phyloP scores from a whole-genome alignment of 495 filamentous ascomycete species.

The Hypoxylon trugodes region DNA sequence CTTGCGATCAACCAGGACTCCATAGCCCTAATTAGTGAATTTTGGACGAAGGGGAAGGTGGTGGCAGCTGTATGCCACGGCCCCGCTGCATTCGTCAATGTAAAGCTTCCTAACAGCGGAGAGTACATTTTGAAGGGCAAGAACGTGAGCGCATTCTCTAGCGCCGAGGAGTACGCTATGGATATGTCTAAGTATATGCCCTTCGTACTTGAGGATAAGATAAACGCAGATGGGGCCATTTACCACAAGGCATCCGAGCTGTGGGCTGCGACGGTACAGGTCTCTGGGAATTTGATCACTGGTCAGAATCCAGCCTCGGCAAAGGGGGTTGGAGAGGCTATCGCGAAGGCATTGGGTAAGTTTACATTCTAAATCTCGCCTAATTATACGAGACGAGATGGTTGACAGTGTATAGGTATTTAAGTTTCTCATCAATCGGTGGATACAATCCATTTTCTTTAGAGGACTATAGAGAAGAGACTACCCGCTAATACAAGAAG shows the following conservation, averaged over 20 bases:
- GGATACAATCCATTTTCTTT: too few relatives aligned
- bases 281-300: conserved; percentile 63
- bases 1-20: conserved; percentile 55
- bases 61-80: conserved; percentile 68
- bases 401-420: too few relatives aligned
- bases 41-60: conserved; percentile 62
- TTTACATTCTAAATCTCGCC: too few relatives aligned
- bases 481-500: too few relatives aligned
- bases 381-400: too few relatives aligned
- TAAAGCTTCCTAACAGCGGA: conserved; percentile 59
- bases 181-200: conserved; percentile 57
- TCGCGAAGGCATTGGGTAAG: conserved; percentile 2
- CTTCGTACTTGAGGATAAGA: conserved; percentile 63
- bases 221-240: conserved; percentile 54
- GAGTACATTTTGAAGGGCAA: conserved; percentile 57
- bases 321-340: conserved; percentile 53
- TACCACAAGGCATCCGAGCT: conserved; percentile 62
- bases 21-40: conserved; percentile 60
- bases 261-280: conserved; percentile 63
- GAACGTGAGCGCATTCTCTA: conserved; percentile 65
- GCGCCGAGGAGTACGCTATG: conserved; percentile 62
- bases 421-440: too few relatives aligned
- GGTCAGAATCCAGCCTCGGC: conserved; percentile 70
- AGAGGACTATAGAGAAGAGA: too few relatives aligned
- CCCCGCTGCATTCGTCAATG: conserved; percentile 61